Evolutionary conservation across 1,284 basidiomycete species (phyloP).

Genomic region (Leucoagaricus sp.): DNA sequence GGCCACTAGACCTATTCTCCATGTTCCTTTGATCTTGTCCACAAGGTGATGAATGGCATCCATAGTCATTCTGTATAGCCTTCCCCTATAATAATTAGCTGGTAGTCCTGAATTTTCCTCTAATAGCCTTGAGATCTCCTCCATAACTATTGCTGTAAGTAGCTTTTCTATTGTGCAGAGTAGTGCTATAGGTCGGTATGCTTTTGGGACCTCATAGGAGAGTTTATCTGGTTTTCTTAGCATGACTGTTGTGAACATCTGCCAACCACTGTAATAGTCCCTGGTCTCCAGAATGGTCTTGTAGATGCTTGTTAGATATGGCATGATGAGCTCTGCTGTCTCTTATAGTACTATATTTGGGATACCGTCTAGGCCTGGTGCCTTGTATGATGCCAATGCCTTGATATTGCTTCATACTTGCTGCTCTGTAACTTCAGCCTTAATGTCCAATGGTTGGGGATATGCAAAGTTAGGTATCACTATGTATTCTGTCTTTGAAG

Average conservation of each 20-base stretch:
- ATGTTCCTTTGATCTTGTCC: constrained; percentile 29
- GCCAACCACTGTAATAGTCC: constrained; percentile 18
- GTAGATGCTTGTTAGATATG: constrained; percentile 27
- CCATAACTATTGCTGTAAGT: constrained; percentile 26
- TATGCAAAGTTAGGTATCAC: constrained; percentile 24
- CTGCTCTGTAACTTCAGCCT: constrained; percentile 16
- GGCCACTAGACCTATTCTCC: constrained; percentile 28
- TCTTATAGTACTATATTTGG: constrained; percentile 32
- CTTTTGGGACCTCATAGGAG: constrained; percentile 27
- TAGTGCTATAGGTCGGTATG: constrained; percentile 32
- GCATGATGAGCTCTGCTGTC: constrained; percentile 17
- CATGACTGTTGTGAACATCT: constrained; percentile 3
- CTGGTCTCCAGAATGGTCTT: constrained; percentile 22
- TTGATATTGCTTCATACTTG: constrained; percentile 23
- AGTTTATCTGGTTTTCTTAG: constrained; percentile 33
- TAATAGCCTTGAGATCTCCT: constrained; percentile 23
- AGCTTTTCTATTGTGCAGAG: constrained; percentile 27
- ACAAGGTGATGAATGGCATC: constrained; percentile 35
- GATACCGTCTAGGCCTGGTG: constrained; percentile 31
- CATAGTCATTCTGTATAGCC: constrained; percentile 34
- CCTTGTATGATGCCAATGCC: constrained; percentile 28
- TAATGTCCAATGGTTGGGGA: constrained; percentile 20
- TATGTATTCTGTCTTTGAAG: background rate
- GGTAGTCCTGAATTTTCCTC: constrained; percentile 30
- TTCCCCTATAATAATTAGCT: constrained; percentile 32